Percentiles rank a stretch among this genome's conserved stretches.
Conservation (phyloP, 1,284 basidiomycete genomes). For the Vanrija sp. region DNA sequence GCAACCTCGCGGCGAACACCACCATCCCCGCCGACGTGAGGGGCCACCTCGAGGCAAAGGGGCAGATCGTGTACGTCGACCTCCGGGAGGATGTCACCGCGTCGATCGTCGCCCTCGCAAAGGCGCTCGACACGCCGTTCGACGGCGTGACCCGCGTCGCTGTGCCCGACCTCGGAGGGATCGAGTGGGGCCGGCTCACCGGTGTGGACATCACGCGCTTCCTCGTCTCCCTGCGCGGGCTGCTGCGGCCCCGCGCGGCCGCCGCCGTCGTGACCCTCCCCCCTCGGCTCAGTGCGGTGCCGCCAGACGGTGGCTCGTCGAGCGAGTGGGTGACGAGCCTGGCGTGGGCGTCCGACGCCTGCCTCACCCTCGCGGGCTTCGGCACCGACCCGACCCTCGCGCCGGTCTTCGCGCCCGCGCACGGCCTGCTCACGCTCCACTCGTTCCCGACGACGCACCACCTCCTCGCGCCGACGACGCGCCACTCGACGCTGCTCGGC, state of each 20-base stretch:
- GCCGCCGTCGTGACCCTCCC: slow-evolving; percentile 68
- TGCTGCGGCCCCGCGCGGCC: slow-evolving; percentile 57
- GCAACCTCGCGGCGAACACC: slow-evolving; percentile 11
- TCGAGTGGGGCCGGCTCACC: slow-evolving; percentile 64
- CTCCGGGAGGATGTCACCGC: background rate
- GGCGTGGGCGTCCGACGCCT: slow-evolving; percentile 72
- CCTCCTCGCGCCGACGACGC: slow-evolving; percentile 67
- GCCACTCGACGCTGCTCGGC: slow-evolving; percentile 70
- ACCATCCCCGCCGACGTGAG: slow-evolving; percentile 20
- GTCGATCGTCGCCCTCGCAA: background rate
- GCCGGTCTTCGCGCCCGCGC: slow-evolving; percentile 70
- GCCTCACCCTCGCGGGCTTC: slow-evolving; percentile 71
- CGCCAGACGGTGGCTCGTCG: background rate
- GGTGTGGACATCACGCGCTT: slow-evolving; percentile 65
- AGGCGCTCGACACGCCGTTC: background rate
- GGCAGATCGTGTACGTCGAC: background rate
- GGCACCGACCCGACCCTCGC: slow-evolving; percentile 52
- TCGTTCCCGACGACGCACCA: slow-evolving; percentile 66
- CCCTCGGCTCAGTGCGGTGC: slow-evolving; percentile 28
- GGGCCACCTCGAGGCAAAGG: too few relatives aligned
- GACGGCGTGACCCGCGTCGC: slow-evolving; percentile 55
- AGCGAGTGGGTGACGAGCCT: slow-evolving; percentile 67
- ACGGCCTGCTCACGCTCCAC: slow-evolving; percentile 74
- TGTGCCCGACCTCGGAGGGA: slow-evolving; percentile 66
- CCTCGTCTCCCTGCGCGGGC: slow-evolving; percentile 60